These are phyloP conservation scores for Geotrichum ghanense DNA, from an alignment of 805 yeast genomes.

Conservation along the genomic window DNA sequence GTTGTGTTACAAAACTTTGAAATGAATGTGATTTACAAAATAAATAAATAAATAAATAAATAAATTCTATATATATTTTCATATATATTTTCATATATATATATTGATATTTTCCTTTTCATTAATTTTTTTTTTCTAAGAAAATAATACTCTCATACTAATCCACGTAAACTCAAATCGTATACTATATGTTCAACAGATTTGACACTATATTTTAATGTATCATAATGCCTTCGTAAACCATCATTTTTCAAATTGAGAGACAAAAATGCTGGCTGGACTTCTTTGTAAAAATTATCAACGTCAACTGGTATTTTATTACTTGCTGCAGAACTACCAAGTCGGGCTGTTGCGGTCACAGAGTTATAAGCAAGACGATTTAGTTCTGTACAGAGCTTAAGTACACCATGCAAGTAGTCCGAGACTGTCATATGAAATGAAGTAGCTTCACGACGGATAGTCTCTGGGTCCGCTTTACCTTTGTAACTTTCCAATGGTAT, in stretches of 20 bases:
- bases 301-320: constrained; percentile 12
- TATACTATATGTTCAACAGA: constrained; percentile 24
- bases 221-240: constrained; percentile 20
- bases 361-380: constrained; percentile 20
- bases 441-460: background rate
- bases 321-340: constrained; percentile 6
- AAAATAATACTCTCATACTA: background rate
- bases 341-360: constrained; percentile 15
- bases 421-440: constrained; percentile 12
- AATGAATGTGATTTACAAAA: too few relatives aligned
- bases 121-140: too few relatives aligned
- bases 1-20: too few relatives aligned
- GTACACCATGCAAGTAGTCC: constrained; percentile 21
- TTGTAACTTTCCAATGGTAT: background rate
- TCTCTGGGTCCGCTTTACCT: background rate
- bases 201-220: constrained; percentile 23
- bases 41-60: too few relatives aligned
- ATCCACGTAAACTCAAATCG: constrained; percentile 20
- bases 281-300: constrained; percentile 15
- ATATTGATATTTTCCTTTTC: too few relatives aligned
- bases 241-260: constrained; percentile 23
- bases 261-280: constrained; percentile 19
- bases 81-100: too few relatives aligned
- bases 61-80: too few relatives aligned
- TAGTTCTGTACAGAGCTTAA: constrained; percentile 19